These are phyloP conservation scores for Penicillium sclerotigenum DNA, from an alignment of 2,329 filamentous ascomycete species.

Conservation along the genomic window DNA sequence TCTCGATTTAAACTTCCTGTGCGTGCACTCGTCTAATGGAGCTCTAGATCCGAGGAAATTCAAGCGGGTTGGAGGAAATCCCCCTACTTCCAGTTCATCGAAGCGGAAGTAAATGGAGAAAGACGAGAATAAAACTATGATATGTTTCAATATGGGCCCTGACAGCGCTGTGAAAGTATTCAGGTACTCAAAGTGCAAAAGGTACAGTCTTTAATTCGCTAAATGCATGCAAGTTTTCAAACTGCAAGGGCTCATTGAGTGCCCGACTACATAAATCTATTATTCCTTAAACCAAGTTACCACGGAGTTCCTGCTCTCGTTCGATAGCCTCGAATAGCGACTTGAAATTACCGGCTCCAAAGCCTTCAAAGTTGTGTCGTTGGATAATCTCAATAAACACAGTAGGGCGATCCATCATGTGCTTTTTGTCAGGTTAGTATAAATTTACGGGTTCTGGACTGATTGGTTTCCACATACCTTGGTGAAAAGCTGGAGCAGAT, in stretches of 20 bases:
- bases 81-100: conserved; percentile 29
- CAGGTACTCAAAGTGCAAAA: too few species aligned
- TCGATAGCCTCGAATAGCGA: conserved; percentile 93
- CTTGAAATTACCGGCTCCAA: conserved; percentile 95
- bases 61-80: conserved; percentile 54
- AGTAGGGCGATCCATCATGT: conserved; percentile 88
- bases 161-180: too few species aligned
- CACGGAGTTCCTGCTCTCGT: conserved; percentile 80
- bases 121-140: background rate
- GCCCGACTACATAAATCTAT: background rate
- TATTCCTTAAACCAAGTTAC: conserved; percentile 59
- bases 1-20: background rate
- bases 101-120: conserved; percentile 29
- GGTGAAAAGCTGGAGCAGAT: conserved; percentile 72
- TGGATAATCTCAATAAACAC: conserved; percentile 98
- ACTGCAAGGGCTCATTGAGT: background rate
- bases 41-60: conserved; percentile 65
- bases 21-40: conserved; percentile 5
- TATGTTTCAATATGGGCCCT: background rate
- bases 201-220: background rate
- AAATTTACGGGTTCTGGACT: background rate
- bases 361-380: conserved; percentile 83
- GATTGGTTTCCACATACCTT: conserved; percentile 46
- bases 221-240: background rate
- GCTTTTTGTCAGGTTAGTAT: conserved; percentile 43